These are phyloP conservation scores for Capsicum rhomboideum DNA, from an alignment of 257 asterid species.

Conservation along the genomic window DNA sequence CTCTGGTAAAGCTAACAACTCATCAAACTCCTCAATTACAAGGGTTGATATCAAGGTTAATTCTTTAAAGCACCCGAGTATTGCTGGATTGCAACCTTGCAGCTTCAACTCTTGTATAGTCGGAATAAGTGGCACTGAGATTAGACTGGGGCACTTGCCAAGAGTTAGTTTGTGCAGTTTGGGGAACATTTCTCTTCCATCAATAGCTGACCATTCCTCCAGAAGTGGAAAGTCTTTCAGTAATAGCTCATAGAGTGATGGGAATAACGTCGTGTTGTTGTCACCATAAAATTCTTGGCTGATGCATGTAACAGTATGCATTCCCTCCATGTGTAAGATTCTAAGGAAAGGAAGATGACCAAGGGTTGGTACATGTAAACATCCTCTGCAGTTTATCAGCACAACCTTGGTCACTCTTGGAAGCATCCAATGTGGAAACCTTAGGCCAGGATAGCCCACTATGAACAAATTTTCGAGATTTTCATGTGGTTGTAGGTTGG, in stretches of 20 bases:
- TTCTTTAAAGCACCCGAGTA: neutral
- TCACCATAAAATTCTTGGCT: slow-evolving; percentile 13
- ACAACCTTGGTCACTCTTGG: slow-evolving; percentile 19
- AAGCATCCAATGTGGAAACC: slow-evolving; percentile 12
- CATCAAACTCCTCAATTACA: slow-evolving; percentile 1
- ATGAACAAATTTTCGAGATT: slow-evolving; percentile 11
- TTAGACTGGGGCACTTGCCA: slow-evolving; percentile 9
- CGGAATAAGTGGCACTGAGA: slow-evolving; percentile 5
- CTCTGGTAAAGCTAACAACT: neutral
- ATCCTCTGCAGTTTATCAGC: slow-evolving; percentile 21
- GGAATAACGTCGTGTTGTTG: neutral
- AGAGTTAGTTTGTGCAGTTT: slow-evolving; percentile 7
- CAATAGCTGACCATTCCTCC: slow-evolving; percentile 6
- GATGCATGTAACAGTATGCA: slow-evolving; percentile 2
- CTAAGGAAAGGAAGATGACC: slow-evolving; percentile 25
- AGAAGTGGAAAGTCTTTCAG: slow-evolving; percentile 13
- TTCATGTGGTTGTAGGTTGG: slow-evolving; percentile 17
- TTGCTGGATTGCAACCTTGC: slow-evolving; percentile 3
- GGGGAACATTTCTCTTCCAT: slow-evolving; percentile 4
- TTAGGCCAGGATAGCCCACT: slow-evolving; percentile 12
- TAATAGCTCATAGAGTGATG: slow-evolving; percentile 14
- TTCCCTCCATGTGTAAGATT: slow-evolving; percentile 8
- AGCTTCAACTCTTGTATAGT: slow-evolving; percentile 14
- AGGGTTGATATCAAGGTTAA: neutral
- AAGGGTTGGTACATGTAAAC: slow-evolving; percentile 1